Evolutionary conservation across 129 eudicot genomes (phyloP).

Genomic region (Mikania micrantha): DNA sequence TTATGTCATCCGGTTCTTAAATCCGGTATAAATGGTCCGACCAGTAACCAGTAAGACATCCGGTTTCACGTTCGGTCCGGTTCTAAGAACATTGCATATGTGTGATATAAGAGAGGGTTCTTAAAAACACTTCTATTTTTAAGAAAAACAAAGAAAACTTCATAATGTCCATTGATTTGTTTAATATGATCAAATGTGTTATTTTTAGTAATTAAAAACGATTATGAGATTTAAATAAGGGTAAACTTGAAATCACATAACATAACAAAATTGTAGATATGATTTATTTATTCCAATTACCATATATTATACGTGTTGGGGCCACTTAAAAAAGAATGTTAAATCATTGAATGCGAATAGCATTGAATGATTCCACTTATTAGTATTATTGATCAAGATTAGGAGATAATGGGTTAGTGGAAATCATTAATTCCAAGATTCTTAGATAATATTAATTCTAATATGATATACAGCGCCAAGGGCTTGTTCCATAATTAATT

Average conservation of each 20-base stretch:
- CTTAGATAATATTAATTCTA: not conserved
- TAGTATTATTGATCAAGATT: constrained; percentile 1
- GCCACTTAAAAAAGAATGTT: not conserved
- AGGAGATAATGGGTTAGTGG: constrained; percentile 22
- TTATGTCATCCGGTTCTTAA: too few relatives aligned
- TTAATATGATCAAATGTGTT: too few relatives aligned
- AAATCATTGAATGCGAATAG: constrained; percentile 10
- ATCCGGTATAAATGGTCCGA: too few relatives aligned
- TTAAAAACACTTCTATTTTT: too few relatives aligned
- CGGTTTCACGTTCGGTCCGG: too few relatives aligned
- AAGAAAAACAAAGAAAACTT: too few relatives aligned
- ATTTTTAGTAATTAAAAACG: too few relatives aligned
- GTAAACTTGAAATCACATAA: not conserved
- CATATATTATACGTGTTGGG: constrained; percentile 12
- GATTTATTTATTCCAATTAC: not conserved
- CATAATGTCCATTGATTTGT: too few relatives aligned
- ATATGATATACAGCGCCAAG: not conserved
- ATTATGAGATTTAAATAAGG: too few relatives aligned
- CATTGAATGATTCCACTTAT: constrained; percentile 11
- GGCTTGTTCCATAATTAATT: not conserved
- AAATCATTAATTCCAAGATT: constrained; percentile 13
- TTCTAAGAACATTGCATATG: too few relatives aligned
- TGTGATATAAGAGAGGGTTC: too few relatives aligned
- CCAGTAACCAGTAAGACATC: too few relatives aligned
- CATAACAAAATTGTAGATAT: not conserved